These are phyloP conservation scores for Ballota nigra DNA, from an alignment of 257 asterid genomes.

Conservation along the genomic window DNA sequence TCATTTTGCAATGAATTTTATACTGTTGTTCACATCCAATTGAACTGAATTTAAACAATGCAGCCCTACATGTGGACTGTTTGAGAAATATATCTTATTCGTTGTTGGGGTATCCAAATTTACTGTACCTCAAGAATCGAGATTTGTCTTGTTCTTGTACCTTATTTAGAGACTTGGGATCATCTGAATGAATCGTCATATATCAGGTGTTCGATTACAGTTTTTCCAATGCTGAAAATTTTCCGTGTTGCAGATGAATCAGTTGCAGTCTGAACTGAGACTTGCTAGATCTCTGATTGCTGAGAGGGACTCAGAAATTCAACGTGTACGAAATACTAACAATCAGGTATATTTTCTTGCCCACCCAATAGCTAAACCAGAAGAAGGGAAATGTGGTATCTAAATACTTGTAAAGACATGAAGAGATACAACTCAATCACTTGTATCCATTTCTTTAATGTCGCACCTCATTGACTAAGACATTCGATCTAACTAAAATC, in stretches of 20 bases:
- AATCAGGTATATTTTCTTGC: constrained; percentile 55
- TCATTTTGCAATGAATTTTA: background rate
- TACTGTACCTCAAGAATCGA: background rate
- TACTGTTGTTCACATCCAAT: background rate
- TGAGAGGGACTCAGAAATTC: constrained; percentile 88
- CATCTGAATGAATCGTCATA: background rate
- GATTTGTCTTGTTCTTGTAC: background rate
- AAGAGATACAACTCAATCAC: background rate
- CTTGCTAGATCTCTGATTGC: constrained; percentile 93
- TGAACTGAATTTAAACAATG: background rate
- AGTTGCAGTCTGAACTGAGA: constrained; percentile 83
- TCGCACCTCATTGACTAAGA: background rate
- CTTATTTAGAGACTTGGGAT: background rate
- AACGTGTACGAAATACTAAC: constrained; percentile 69
- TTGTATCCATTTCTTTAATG: background rate
- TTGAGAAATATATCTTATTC: background rate
- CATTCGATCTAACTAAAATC: background rate
- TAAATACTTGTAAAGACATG: background rate
- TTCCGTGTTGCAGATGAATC: constrained; percentile 75
- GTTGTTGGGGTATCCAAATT: background rate
- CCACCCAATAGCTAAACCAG: background rate
- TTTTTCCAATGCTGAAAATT: constrained; percentile 14
- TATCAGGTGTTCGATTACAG: background rate
- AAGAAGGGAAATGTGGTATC: background rate
- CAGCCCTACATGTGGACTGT: background rate